These are phyloP conservation scores for Aspergillus wentii DNA, from an alignment of 495 filamentous ascomycete genomes.

Conservation along the genomic window DNA sequence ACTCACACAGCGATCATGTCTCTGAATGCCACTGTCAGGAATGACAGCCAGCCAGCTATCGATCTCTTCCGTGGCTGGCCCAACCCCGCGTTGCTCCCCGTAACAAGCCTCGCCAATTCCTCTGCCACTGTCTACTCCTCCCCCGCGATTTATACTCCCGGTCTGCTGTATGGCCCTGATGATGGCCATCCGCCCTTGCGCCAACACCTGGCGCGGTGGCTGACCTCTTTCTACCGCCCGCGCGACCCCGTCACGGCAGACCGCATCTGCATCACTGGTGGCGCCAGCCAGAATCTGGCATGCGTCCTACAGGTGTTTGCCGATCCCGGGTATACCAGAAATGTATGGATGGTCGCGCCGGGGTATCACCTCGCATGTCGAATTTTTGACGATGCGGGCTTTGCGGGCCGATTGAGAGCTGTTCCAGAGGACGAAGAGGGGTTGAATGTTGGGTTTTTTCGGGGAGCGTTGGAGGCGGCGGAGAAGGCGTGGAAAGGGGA, in stretches of 20 bases:
- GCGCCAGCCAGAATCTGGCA: constrained; percentile 59
- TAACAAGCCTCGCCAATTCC: constrained; percentile 48
- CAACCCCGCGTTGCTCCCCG: constrained; percentile 64
- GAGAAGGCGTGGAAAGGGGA: constrained; percentile 25
- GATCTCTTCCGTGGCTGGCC: constrained; percentile 73
- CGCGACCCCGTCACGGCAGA: constrained; percentile 34
- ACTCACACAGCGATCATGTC: too few relatives aligned
- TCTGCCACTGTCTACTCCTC: constrained; percentile 52
- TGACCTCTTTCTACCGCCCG: constrained; percentile 55
- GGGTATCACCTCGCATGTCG: constrained; percentile 63
- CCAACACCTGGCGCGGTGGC: constrained; percentile 61
- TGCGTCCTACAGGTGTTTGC: constrained; percentile 58
- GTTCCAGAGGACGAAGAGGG: constrained; percentile 64
- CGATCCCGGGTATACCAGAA: constrained; percentile 57
- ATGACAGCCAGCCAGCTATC: too few relatives aligned
- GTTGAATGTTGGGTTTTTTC: constrained; percentile 43
- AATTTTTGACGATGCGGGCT: constrained; percentile 63
- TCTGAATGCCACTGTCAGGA: constrained; percentile 3
- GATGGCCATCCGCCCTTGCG: constrained; percentile 64
- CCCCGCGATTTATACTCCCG: constrained; percentile 49
- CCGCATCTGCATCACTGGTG: constrained; percentile 72
- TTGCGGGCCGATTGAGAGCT: constrained; percentile 45
- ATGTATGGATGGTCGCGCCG: constrained; percentile 63
- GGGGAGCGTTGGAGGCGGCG: constrained; percentile 37
- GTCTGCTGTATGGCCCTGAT: constrained; percentile 73